phyloP scores from a whole-genome alignment of 768 basidiomycete species.

The Russula lepida region DNA sequence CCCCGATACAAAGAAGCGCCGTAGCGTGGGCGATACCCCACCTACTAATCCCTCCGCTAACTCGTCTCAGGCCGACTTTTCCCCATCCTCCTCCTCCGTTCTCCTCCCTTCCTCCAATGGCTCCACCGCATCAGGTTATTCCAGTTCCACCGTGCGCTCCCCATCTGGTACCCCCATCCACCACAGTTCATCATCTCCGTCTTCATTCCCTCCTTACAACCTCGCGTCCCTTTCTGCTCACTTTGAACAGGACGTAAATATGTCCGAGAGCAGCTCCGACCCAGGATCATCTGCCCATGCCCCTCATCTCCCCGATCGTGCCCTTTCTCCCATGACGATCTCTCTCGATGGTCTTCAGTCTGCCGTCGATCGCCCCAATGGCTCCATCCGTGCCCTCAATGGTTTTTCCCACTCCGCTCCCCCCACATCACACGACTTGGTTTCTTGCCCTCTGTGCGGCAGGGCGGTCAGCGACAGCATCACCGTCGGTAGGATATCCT shows the following conservation, averaged over 20 bases:
- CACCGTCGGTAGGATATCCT: constrained; percentile 1
- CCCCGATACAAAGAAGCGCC: constrained; percentile 21
- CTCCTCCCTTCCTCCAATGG: not conserved
- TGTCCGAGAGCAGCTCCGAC: constrained; percentile 13
- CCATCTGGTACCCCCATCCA: constrained; percentile 12
- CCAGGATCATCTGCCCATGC: not conserved
- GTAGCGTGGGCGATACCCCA: constrained; percentile 21
- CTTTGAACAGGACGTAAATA: constrained; percentile 15
- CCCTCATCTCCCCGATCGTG: constrained; percentile 10
- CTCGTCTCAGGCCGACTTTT: constrained; percentile 10
- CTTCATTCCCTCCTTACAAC: constrained; percentile 12
- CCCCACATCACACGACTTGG: constrained; percentile 18
- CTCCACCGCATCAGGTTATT: constrained; percentile 2
- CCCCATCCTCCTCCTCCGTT: not conserved
- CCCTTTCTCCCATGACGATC: constrained; percentile 18
- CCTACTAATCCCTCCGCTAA: constrained; percentile 10
- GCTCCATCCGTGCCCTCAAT: not conserved
- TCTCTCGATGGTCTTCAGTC: constrained; percentile 14
- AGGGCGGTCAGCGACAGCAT: constrained; percentile 12
- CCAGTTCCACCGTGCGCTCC: constrained; percentile 11
- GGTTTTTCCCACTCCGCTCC: constrained; percentile 17
- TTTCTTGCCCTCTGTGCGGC: constrained; percentile 18
- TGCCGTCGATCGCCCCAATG: constrained; percentile 3
- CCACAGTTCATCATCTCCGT: constrained; percentile 7
- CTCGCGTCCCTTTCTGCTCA: constrained; percentile 1